A percentile compares a stretch with the other conserved stretches of the same genome.
Evolutionary conservation across 2,329 filamentous ascomycete genomes (phyloP).

Genomic region (Neonectria ditissima): DNA sequence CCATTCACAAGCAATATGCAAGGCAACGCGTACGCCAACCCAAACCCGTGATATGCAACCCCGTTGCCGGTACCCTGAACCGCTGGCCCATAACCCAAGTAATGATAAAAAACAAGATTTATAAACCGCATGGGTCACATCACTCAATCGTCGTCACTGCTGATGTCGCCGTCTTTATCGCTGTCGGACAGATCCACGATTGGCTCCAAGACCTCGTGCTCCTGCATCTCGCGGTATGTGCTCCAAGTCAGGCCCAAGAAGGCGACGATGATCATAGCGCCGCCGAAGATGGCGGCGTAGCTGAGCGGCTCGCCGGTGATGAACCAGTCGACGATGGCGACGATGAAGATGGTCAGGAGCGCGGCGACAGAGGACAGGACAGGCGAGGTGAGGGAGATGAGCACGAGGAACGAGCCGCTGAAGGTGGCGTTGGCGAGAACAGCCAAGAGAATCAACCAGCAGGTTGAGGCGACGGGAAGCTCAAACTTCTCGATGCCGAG

Average conservation of each 20-base stretch:
- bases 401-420: slow-evolving; percentile 89
- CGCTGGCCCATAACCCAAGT: background rate
- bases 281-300: slow-evolving; percentile 81
- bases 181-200: slow-evolving; percentile 60
- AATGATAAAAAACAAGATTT: slow-evolving; percentile 6
- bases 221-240: slow-evolving; percentile 92
- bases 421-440: slow-evolving; percentile 92
- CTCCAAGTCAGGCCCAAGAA: slow-evolving; percentile 91
- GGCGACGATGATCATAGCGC: slow-evolving; percentile 85
- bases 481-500: slow-evolving; percentile 85
- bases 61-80: slow-evolving; percentile 2
- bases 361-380: slow-evolving; percentile 94
- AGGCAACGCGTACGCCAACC: slow-evolving; percentile 17
- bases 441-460: slow-evolving; percentile 82
- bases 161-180: slow-evolving; percentile 59
- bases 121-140: background rate
- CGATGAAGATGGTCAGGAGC: slow-evolving; percentile 95
- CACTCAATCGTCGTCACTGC: slow-evolving; percentile 45
- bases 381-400: slow-evolving; percentile 92
- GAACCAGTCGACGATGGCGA: slow-evolving; percentile 91
- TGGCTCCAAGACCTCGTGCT: slow-evolving; percentile 75
- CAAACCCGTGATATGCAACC: slow-evolving; percentile 18
- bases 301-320: slow-evolving; percentile 82
- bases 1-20: slow-evolving; percentile 23
- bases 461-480: slow-evolving; percentile 81